phyloP scores from a whole-genome alignment of 495 filamentous ascomycete genomes.

The Apodospora peruviana region DNA sequence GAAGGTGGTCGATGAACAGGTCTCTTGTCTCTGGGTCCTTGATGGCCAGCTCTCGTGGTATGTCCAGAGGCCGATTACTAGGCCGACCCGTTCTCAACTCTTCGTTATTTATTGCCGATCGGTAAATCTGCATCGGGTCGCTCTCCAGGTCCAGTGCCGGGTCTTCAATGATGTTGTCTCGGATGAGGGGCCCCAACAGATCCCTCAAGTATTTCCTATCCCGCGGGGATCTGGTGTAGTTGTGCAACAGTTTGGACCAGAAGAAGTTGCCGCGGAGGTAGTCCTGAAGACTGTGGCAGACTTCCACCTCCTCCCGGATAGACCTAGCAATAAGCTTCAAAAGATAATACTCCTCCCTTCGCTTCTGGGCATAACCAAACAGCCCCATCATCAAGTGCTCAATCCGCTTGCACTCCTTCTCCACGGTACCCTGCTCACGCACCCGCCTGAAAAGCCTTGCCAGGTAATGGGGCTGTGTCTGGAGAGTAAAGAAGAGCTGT shows the following conservation, averaged over 20 bases:
- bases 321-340: constrained; percentile 81
- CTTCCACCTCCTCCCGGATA: constrained; percentile 80
- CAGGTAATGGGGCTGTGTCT: constrained; percentile 94
- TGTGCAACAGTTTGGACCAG: constrained; percentile 79
- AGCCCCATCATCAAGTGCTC: constrained; percentile 94
- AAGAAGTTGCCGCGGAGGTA: constrained; percentile 88
- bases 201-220: constrained; percentile 90
- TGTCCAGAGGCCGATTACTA: constrained; percentile 70
- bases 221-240: constrained; percentile 85
- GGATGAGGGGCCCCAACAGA: constrained; percentile 73
- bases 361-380: constrained; percentile 95
- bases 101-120: constrained; percentile 91
- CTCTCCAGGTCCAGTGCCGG: constrained; percentile 88
- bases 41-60: constrained; percentile 88
- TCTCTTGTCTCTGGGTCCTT: constrained; percentile 85
- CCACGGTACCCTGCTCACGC: constrained; percentile 76
- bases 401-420: constrained; percentile 88
- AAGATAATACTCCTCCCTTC: constrained; percentile 94
- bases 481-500: constrained; percentile 94
- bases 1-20: constrained; percentile 86
- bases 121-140: constrained; percentile 96
- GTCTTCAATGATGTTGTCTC: constrained; percentile 86
- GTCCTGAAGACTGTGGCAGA: constrained; percentile 67
- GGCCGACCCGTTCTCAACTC: constrained; percentile 85
- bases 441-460: constrained; percentile 79